Conservation (phyloP, 768 basidiomycete species). For the Nidula microcarpa region DNA sequence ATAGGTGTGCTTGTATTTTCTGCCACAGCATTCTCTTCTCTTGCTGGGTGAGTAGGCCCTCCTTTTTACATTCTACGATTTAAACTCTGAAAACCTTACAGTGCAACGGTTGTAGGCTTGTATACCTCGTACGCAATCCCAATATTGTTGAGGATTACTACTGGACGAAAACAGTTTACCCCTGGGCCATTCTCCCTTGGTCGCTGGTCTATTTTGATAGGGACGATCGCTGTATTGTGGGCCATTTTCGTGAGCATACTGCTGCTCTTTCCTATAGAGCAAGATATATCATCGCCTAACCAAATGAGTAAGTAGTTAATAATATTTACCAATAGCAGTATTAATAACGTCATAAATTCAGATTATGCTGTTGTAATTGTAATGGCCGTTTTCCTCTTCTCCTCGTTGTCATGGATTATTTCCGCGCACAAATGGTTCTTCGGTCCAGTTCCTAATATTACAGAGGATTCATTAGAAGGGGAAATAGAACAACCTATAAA, state of each 20-base stretch:
- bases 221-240: slow-evolving; percentile 22
- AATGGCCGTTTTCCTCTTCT: slow-evolving; percentile 22
- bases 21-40: slow-evolving; percentile 22
- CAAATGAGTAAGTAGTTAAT: slow-evolving; percentile 27
- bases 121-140: slow-evolving; percentile 35
- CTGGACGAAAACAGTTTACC: slow-evolving; percentile 22
- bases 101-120: slow-evolving; percentile 26
- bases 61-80: neutral
- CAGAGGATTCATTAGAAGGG: neutral
- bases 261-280: slow-evolving; percentile 25
- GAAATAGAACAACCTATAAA: no score
- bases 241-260: slow-evolving; percentile 28
- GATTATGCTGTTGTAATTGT: slow-evolving; percentile 27
- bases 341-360: neutral
- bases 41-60: slow-evolving; percentile 22
- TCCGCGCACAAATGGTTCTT: slow-evolving; percentile 30
- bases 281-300: slow-evolving; percentile 10
- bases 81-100: slow-evolving; percentile 2
- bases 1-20: slow-evolving; percentile 30
- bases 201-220: slow-evolving; percentile 22
- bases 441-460: slow-evolving; percentile 27
- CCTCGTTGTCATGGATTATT: slow-evolving; percentile 25
- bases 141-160: slow-evolving; percentile 30
- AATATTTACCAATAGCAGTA: neutral
- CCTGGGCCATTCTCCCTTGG: slow-evolving; percentile 31